Evolutionary conservation across 2,329 filamentous ascomycete genomes (phyloP), one percentile per base, ranked within the genome.

Genomic region (Diaporthe sp.): DNA sequence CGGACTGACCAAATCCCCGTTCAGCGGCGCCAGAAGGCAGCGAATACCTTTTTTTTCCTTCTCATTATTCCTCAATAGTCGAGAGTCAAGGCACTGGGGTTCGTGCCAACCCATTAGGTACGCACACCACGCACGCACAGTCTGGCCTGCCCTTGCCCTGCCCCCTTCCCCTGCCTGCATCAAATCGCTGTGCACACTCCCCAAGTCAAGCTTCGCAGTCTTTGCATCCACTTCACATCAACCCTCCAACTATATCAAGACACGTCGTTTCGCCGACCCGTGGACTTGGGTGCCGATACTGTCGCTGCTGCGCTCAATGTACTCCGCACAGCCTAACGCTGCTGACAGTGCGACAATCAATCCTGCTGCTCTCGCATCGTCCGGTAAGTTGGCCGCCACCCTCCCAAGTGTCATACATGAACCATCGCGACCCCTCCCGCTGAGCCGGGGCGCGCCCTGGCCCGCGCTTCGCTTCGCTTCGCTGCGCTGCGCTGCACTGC

Each of bases 311-410:
- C 81, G 81, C 84, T 84, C 84, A 68, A 88, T 89, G 87, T 89
- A 89, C 87, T 88, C 90, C 83, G 87, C 89, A 84, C 88, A 90
- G 85, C 89, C 92, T 84, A 93, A 92, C 88, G 91, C 91, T 85
- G 93, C 94, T 90, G 93, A 94, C 84, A 93, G 93, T 88, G 94
- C 93, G 83, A 97, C 95, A 82, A 97, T 97, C 89, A 95, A 97
- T 89, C 95, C 95, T 83, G 94, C 94, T 82, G 94, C 93, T 78
- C 89, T 97, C 87, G 95, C 93, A 87, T 92, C 92, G 83, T 87
- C 92, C 87, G 91, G 94, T 96, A 92, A 84, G 87, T 88, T 47
- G 52, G 61, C 71, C 76, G 75, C 73, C 22, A 64, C 77, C 68
- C 70, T 72, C 66, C 57, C 57, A 73, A 72, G 35, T 77, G 55